These are phyloP conservation scores for Scheffersomyces stipitis DNA, from an alignment of 805 yeast genomes.

Conservation along the genomic window DNA sequence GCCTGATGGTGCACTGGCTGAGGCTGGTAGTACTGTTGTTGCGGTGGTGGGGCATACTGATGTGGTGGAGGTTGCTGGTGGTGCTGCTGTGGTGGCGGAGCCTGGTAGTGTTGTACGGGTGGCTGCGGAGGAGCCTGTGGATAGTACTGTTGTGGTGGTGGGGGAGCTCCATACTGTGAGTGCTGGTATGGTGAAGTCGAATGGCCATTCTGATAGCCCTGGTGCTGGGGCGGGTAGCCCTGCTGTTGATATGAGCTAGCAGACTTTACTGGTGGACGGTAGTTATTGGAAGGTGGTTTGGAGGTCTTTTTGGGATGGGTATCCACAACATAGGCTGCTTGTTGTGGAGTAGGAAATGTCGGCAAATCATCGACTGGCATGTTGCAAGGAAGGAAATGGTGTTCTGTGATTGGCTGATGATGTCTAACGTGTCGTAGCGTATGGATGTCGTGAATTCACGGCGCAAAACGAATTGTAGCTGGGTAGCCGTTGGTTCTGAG, in stretches of 20 bases:
- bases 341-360: conserved; percentile 46
- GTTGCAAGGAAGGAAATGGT: too few relatives aligned
- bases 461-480: background rate
- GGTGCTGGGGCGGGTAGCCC: conserved; percentile 5
- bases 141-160: conserved; percentile 8
- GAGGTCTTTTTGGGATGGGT: conserved; percentile 9
- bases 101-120: conserved; percentile 3
- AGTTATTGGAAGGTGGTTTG: background rate
- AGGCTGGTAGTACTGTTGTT: conserved; percentile 1
- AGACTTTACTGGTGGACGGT: conserved; percentile 6
- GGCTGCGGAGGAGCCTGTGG: conserved; percentile 2
- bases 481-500: background rate
- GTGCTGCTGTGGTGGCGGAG: conserved; percentile 8
- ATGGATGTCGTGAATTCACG: background rate
- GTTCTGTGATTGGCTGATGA: too few relatives aligned
- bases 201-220: too few relatives aligned
- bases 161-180: conserved; percentile 8
- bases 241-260: conserved; percentile 6
- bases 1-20: conserved; percentile 6
- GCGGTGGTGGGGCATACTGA: conserved; percentile 1
- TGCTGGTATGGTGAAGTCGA: conserved; percentile 1
- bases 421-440: too few relatives aligned
- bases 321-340: conserved; percentile 35
- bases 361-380: conserved; percentile 42
- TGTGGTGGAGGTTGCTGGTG: conserved; percentile 3